Evolutionary conservation across 2,329 filamentous ascomycete genomes (phyloP), one percentile per base, ranked within the genome.

Genomic region (Graphium sp.): DNA sequence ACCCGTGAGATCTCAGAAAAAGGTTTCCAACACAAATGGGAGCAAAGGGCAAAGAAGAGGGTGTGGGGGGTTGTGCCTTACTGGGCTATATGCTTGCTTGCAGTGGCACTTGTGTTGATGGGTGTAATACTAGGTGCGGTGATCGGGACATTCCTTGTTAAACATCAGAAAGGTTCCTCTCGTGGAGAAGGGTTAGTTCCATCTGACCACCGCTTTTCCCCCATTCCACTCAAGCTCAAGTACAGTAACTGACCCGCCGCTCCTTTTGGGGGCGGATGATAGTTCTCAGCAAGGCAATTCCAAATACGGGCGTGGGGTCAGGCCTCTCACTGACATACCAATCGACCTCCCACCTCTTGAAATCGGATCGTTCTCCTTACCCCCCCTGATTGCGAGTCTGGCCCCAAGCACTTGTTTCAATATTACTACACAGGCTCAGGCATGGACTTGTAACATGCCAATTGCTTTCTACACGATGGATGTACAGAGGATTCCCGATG

Each of bases 381-480:
- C 68, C 11, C 60, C 64, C 4, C 48, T 71, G 5, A 50, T 58
- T 25, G 51, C 60, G 4, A 58, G 56, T 30, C 54, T 58, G 30
- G 52, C 54, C 3, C 61, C 66, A 11, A 59, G 55, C 22, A 55
- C 58, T 0, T 81, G 75, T 42, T 56, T 80, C 34, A 55, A 56
- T 18, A 57, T 74, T 32, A 53, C 59, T 1, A 55, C 46, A 1
- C 62, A 73, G 38, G 51, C 56, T n/a, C 46, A 56, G 28, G 65
- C 73, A 1, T 81, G 75, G 75, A 66, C 57, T 33, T 81, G 75
- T 43, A 56, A 65, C 9, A 53, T 76, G 18, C 50, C 55, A 2
- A 53, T 55, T 25, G 49, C 50, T 5, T 49, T 56, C 24, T 58
- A 61, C 28, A 45, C 51, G 2, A 46, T 69, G 47, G 46, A 50